Evolutionary conservation across 257 asterid genomes (phyloP), one percentile per base, ranked within the genome.

Genomic region (Hygrophila difformis): DNA sequence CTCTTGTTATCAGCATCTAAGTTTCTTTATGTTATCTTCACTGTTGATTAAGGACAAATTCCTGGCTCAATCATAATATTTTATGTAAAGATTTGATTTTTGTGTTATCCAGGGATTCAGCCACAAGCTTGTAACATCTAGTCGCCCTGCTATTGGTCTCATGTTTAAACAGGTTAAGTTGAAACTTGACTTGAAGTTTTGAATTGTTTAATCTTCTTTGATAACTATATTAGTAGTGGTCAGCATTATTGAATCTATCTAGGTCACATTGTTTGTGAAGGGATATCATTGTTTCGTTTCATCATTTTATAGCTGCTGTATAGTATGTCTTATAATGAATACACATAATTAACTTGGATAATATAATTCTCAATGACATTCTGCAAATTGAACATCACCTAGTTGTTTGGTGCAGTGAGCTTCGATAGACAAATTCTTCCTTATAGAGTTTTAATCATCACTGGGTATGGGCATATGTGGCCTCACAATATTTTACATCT

Each of bases 121-220:
- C 35, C 87, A 81, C 72, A 93, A 93, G 43, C 97, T 91, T 55
- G 93, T 73, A 58, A 83, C 89, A 29, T 80, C 87, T 12, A 77
- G 84, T 55, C 95, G 95, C 53, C 99, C 97, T 45, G 93, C 77
- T 63, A 81, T 91, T 21, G 97, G 95, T 49, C 75, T 69, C 36
- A 82, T 91, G 94, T 91, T 91, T 69, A 91, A 83, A 65, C 87
- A 83, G 99, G 99, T 91, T 47, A 49, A 58, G 48, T 56, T 5
- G 8, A 33, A 33, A 33, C 60, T 57, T 16, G 13, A 36, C 34
- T 51, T 43, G 39, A 41, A 51, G 21, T 45, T 53, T 11, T 44
- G 18, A 24, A 51, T 28, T 58, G n/a, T 47, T 18, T 22, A 1
- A 5, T 33, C 37, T 33, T 33, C 37, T 33, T 10, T 33, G 37